Evolutionary conservation across 2,329 filamentous ascomycete genomes (phyloP), one percentile per base, ranked within the genome.

Genomic region (Geoglossum cookeanum): DNA sequence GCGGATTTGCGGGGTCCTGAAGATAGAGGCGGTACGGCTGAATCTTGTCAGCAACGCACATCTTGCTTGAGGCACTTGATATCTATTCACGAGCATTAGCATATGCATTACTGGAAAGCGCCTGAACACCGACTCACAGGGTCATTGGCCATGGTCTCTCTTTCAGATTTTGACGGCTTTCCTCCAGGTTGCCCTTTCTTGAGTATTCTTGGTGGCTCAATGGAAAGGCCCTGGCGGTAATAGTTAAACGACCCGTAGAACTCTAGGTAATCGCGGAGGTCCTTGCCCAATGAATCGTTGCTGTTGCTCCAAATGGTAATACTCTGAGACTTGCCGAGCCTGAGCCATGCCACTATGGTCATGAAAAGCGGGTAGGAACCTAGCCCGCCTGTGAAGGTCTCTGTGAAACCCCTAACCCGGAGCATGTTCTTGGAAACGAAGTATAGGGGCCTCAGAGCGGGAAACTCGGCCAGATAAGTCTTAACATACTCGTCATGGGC

Each of bases 1-100:
- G 70, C 22, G 72, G 70, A 62, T 81, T 73, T 6, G 77, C 75
- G 0, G 80, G 80, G 62, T 83, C 79, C 65, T 80, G 78, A 13
- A 83, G 68, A 59, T 70, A 76, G 55, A 82, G 68, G 55, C 11
- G 61, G 15, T 53, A 53, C 30, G 49, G 68, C 60, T 65, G 70
- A 62, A 44, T 62, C 63, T 58, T 62, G 60, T 59, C 68, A 27
- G 63, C 61, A 37, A 63, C 67, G 11, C 68, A 65, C 29, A 74
- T 70, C 15, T 66, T 65, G 51, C 68, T 68, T 58, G 73, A 71
- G 6, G 68, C 60, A 29, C 62, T 59, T 15, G 63, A 60, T 27
- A 44, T 27, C 54, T 55, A 55, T 27, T 39, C 8, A 9, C 3
- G 17, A 5, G 15, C 15, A 17, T 27, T n/a, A 44, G 13, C 17